phyloP scores from a whole-genome alignment of 768 basidiomycete species.

The Russula griseocarnosa region DNA sequence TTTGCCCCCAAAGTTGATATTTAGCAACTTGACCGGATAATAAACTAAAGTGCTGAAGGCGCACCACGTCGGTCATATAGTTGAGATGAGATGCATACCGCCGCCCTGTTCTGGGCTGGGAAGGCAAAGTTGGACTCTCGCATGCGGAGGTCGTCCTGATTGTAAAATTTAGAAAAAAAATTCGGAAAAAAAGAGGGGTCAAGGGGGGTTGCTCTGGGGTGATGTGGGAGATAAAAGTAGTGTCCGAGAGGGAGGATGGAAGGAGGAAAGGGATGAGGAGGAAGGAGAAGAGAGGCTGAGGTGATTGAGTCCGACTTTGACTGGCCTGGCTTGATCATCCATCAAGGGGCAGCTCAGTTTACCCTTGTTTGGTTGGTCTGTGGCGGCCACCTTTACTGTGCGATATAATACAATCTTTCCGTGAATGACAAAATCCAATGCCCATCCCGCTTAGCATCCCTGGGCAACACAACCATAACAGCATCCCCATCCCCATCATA shows the following conservation, averaged over 20 bases:
- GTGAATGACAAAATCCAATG: neutral
- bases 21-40: neutral
- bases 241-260: neutral
- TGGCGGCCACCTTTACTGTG: slow-evolving; percentile 14
- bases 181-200: slow-evolving; percentile 2
- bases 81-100: slow-evolving; percentile 90
- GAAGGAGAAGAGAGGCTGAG: slow-evolving; percentile 6
- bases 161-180: slow-evolving; percentile 4
- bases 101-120: slow-evolving; percentile 91
- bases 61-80: slow-evolving; percentile 91
- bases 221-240: neutral
- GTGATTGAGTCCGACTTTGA: slow-evolving; percentile 20
- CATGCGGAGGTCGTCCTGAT: slow-evolving; percentile 44
- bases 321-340: slow-evolving; percentile 28
- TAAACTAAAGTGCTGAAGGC: slow-evolving; percentile 32
- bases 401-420: neutral
- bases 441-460: neutral
- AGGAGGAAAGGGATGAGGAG: neutral
- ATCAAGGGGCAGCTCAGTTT: slow-evolving; percentile 21
- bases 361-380: slow-evolving; percentile 19
- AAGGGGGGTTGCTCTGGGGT: neutral
- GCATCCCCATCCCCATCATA: slow-evolving; percentile 4
- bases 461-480: too few species aligned
- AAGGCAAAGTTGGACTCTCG: slow-evolving; percentile 94
- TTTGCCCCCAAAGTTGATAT: neutral